Percentiles rank a stretch among this genome's conserved stretches.
phyloP scores from a whole-genome alignment of 306 rosid species.

The Heteromeles arbutifolia region DNA sequence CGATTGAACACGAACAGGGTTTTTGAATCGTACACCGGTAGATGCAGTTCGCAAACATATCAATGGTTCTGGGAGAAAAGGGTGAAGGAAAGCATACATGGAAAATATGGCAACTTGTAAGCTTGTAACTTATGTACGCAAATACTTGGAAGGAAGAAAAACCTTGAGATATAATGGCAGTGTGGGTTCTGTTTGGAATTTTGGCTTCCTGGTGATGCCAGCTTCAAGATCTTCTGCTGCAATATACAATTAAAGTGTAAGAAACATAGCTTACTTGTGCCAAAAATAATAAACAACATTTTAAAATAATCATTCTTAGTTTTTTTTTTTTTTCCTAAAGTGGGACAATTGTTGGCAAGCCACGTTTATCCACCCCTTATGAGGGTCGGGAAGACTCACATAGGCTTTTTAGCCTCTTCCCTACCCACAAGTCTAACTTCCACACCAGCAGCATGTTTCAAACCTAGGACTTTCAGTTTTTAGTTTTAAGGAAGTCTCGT shows the following conservation, averaged over 20 bases:
- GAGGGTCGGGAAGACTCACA: too few relatives aligned
- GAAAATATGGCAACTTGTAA: neutral
- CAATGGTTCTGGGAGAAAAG: neutral
- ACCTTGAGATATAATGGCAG: slow-evolving; percentile 85
- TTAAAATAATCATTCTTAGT: too few relatives aligned
- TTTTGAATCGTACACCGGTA: slow-evolving; percentile 25
- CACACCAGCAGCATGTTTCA: too few relatives aligned
- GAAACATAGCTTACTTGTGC: too few relatives aligned
- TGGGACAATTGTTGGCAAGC: too few relatives aligned
- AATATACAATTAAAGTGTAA: slow-evolving; percentile 2
- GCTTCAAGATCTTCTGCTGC: slow-evolving; percentile 96
- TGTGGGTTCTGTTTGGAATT: slow-evolving; percentile 75
- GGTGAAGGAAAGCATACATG: slow-evolving; percentile 1
- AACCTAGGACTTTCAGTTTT: too few relatives aligned
- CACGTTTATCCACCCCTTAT: too few relatives aligned
- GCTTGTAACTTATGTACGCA: neutral
- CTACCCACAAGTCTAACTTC: too few relatives aligned
- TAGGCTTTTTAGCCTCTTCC: too few relatives aligned
- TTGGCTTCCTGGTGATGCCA: slow-evolving; percentile 40
- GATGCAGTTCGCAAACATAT: neutral
- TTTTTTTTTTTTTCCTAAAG: too few relatives aligned
- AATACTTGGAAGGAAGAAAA: slow-evolving; percentile 5
- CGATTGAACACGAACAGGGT: slow-evolving; percentile 6
- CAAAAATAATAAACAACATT: too few relatives aligned
- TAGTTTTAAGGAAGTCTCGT: too few relatives aligned